Base-by-base conservation (phyloP, 768 basidiomycete genomes). In the Macrolepiota dolichaula region DNA sequence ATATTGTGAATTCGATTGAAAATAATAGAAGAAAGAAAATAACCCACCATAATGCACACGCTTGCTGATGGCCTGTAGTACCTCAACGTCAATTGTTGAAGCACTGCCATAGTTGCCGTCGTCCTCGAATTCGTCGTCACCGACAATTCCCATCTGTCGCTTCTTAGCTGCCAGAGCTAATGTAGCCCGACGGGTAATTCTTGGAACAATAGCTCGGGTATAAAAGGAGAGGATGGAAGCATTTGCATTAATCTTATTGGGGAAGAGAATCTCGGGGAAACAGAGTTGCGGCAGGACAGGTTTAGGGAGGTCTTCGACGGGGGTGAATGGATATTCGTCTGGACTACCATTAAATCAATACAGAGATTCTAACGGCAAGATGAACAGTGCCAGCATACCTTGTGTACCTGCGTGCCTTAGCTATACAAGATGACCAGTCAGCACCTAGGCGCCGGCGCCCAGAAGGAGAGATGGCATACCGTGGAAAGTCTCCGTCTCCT, bases 21-120 rank as follows among this genome's bases (percentile, higher is more conserved):
- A 27, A 51, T 38, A 47, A 49, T 17, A 29, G 38, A 13, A 5
- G 29, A 13, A 40, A 38, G 36, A 12, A 27, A 24, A 4, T n/a
- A 27, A 74, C 84, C 55, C 65, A 96, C 97, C 97, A 69, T 96
- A 99, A 74, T 99, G 97, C 36, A 99, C 96, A 40, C 97, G 87
- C 77, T 98, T 91, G 76, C 92, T 95, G 70, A 99, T 89, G n/a
- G 95, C 89, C 70, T 98, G 96, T n/a, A 99, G 82, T 2, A 94
- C 88, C 73, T 98, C 96, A 27, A 99, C 85, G 70, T 99, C 97
- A 61, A 97, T 84, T 29, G 92, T 96, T 1, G 94, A 93, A 0
- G 94, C 89, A 70, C 92, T 95, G 17, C 97, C 97, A 71, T 99
- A 97, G 74, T 99, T 99, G 29, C 95, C 96, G 68, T 99, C 97